Percentiles rank a stretch among this genome's conserved stretches.
These are phyloP conservation scores for Coemansia sp. DNA, from an alignment of 192 early-diverging fungal species.

Conservation along the genomic window DNA sequence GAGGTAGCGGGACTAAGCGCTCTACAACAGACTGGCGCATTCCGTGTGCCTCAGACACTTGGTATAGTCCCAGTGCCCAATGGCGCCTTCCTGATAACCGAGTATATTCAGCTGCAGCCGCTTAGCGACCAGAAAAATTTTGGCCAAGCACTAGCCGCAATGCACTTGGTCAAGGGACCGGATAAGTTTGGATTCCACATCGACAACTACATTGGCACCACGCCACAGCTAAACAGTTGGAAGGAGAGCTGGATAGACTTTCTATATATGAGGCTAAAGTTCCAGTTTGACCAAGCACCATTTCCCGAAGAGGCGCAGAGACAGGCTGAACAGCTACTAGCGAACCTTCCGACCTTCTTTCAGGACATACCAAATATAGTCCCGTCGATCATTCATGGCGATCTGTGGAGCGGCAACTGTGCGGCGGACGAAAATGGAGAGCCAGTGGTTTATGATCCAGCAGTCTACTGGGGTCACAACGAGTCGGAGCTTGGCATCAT, in stretches of 20 bases:
- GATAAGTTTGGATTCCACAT: slow-evolving; percentile 31
- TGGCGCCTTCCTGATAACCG: slow-evolving; percentile 30
- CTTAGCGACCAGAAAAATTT: slow-evolving; percentile 22
- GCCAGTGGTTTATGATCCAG: slow-evolving; percentile 41
- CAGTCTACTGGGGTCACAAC: slow-evolving; percentile 41
- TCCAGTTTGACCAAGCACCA: slow-evolving; percentile 27
- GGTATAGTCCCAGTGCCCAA: slow-evolving; percentile 12
- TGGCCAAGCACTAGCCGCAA: slow-evolving; percentile 24
- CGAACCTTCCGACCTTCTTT: slow-evolving; percentile 28
- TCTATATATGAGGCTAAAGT: slow-evolving; percentile 25
- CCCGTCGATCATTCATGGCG: slow-evolving; percentile 43
- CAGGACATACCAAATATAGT: slow-evolving; percentile 10
- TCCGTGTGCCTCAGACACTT: slow-evolving; percentile 28
- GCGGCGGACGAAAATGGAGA: slow-evolving; percentile 19
- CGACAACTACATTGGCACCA: slow-evolving; percentile 40
- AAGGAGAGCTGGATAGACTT: slow-evolving; percentile 30
- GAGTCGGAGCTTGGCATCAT: slow-evolving; percentile 47
- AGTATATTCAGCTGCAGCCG: slow-evolving; percentile 18
- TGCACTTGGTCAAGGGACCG: slow-evolving; percentile 23
- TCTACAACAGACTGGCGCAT: slow-evolving; percentile 14
- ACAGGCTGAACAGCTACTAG: slow-evolving; percentile 15
- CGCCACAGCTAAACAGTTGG: slow-evolving; percentile 38
- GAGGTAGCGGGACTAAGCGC: slow-evolving; percentile 28
- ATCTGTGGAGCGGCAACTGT: slow-evolving; percentile 37
- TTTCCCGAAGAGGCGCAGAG: neutral